Evolutionary conservation across 208 protist genomes (phyloP).

Genomic region (Trypanosoma brucei): DNA sequence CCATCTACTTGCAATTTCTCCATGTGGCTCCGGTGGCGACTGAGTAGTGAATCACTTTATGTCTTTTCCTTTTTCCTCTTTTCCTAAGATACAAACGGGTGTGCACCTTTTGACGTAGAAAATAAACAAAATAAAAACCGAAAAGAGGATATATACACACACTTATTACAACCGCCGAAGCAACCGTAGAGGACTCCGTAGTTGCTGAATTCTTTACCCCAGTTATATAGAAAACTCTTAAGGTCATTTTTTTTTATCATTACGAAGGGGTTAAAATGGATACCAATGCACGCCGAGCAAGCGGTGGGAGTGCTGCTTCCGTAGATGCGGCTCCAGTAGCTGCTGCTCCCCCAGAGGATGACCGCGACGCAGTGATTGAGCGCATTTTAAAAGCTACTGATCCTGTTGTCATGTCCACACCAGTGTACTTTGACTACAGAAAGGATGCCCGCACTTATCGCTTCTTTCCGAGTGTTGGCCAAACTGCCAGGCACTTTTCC

Average conservation of each 20-base stretch:
- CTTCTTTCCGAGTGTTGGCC: slow-evolving; percentile 84
- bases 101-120: no score
- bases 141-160: no score
- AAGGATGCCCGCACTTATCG: slow-evolving; percentile 90
- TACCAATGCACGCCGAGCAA: background rate
- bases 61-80: no score
- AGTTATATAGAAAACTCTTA: background rate
- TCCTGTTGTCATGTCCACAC: slow-evolving; percentile 83
- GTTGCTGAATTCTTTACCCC: background rate
- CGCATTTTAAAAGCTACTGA: slow-evolving; percentile 92
- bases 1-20: no score
- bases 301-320: background rate
- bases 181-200: background rate
- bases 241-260: background rate
- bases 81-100: no score
- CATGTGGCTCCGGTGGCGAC: no score
- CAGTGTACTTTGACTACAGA: slow-evolving; percentile 93
- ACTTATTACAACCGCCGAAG: no score
- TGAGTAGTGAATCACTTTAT: no score
- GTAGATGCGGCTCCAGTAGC: background rate
- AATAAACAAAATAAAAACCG: no score
- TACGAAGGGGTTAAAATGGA: background rate
- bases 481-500: slow-evolving; percentile 79
- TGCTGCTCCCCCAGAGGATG: slow-evolving; percentile 45
- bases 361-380: slow-evolving; percentile 76